Evolutionary conservation across 116 monocot genomes (phyloP).

Genomic region (Phalaenopsis hybrid): DNA sequence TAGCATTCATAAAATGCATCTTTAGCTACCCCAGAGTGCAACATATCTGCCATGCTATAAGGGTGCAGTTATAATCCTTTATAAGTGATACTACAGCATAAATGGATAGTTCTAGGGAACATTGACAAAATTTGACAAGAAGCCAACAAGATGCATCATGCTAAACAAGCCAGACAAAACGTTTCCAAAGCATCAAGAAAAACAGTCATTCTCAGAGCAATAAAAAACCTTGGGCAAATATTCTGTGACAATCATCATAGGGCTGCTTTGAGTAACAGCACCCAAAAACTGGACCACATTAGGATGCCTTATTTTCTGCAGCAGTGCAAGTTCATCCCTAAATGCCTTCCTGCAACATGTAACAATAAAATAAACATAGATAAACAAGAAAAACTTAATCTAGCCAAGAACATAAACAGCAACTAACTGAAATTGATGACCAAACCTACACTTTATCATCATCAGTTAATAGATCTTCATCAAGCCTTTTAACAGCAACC

Average conservation of each 20-base stretch:
- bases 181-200: background rate
- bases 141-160: background rate
- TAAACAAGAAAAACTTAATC: background rate
- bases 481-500: constrained; percentile 69
- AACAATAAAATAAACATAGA: background rate
- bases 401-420: constrained; percentile 9
- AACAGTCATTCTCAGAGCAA: background rate
- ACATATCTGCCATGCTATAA: background rate
- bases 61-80: background rate
- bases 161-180: background rate
- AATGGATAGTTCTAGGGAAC: background rate
- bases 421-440: background rate
- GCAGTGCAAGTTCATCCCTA: constrained; percentile 81
- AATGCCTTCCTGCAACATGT: constrained; percentile 47
- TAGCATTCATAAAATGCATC: background rate
- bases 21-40: background rate
- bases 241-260: constrained; percentile 94
- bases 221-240: constrained; percentile 65
- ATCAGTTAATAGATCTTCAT: constrained; percentile 47
- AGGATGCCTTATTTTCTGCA: constrained; percentile 77
- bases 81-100: background rate
- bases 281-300: constrained; percentile 95
- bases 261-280: constrained; percentile 76
- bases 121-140: background rate
- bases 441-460: constrained; percentile 84